A percentile compares a stretch with the other conserved stretches of the same genome.
Conservation (phyloP, 352 stramenopile species). For the Globisporangium carolinianum region DNA sequence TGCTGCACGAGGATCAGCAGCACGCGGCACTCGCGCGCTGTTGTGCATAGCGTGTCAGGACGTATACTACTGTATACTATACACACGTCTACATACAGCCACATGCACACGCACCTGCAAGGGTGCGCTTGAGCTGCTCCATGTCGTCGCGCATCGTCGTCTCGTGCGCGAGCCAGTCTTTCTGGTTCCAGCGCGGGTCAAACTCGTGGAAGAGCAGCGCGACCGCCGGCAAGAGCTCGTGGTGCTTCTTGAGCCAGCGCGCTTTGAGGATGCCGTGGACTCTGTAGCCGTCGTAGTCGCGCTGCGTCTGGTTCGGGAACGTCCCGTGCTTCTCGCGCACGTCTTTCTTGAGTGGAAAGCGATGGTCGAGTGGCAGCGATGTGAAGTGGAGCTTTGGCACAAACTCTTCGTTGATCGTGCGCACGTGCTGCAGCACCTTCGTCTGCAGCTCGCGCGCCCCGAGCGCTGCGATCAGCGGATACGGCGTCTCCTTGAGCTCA, state of each 20-base stretch:
- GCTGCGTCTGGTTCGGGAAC: conserved; percentile 79
- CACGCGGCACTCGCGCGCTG: conserved; percentile 67
- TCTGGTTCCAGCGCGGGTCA: conserved; percentile 61
- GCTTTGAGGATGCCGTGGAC: conserved; percentile 72
- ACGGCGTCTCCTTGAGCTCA: conserved; percentile 85
- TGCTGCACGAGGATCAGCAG: conserved; percentile 78
- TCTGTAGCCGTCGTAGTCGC: conserved; percentile 70
- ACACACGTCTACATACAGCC: neutral
- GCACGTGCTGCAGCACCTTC: conserved; percentile 63
- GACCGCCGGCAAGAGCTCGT: conserved; percentile 70
- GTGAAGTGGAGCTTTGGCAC: conserved; percentile 72
- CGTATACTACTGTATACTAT: too few species aligned
- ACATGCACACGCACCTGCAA: conserved; percentile 22
- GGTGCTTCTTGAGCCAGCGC: conserved; percentile 84
- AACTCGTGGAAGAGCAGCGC: conserved; percentile 83
- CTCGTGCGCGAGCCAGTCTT: conserved; percentile 71
- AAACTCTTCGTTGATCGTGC: conserved; percentile 77
- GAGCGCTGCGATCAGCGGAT: conserved; percentile 76
- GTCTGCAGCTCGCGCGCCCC: conserved; percentile 66
- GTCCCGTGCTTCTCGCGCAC: conserved; percentile 79
- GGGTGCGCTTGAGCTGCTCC: conserved; percentile 54
- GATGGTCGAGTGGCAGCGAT: conserved; percentile 63
- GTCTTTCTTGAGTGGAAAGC: conserved; percentile 80
- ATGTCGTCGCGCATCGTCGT: conserved; percentile 63
- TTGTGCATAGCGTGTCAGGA: neutral